Conservation (phyloP, 1,139 yeast species). For the Suhomyces atakaporum region DNA sequence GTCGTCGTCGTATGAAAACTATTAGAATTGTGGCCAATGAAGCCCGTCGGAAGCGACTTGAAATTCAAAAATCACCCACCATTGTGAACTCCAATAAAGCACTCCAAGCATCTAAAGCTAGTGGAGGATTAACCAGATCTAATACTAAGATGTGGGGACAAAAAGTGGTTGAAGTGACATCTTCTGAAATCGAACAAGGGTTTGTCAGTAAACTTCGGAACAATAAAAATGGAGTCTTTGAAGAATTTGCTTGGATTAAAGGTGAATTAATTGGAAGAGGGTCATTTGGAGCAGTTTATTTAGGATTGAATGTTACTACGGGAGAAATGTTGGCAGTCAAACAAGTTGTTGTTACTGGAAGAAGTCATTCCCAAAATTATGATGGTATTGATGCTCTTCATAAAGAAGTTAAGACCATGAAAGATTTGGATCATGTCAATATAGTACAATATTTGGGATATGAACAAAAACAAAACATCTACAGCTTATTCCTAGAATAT, state of each 20-base stretch:
- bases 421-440: conserved; percentile 89
- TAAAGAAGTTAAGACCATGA: conserved; percentile 92
- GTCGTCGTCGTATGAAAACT: conserved; percentile 68
- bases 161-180: conserved; percentile 85
- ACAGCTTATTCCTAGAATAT: conserved; percentile 87
- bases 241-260: conserved; percentile 95
- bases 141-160: conserved; percentile 99
- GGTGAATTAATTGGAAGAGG: conserved; percentile 98
- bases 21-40: conserved; percentile 92
- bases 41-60: conserved; percentile 63
- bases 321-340: conserved; percentile 99
- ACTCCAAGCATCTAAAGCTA: conserved; percentile 69
- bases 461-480: conserved; percentile 72
- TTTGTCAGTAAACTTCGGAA: conserved; percentile 61
- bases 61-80: conserved; percentile 43
- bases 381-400: conserved; percentile 82
- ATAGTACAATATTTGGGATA: conserved; percentile 96
- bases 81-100: conserved; percentile 76
- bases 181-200: conserved; percentile 62
- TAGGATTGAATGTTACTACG: conserved; percentile 92
- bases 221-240: conserved; percentile 62
- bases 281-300: conserved; percentile 92
- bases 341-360: conserved; percentile 72
- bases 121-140: conserved; percentile 54
- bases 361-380: conserved; percentile 11